Base-by-base conservation (phyloP, 768 basidiomycete species). In the Amyloporia xantha region DNA sequence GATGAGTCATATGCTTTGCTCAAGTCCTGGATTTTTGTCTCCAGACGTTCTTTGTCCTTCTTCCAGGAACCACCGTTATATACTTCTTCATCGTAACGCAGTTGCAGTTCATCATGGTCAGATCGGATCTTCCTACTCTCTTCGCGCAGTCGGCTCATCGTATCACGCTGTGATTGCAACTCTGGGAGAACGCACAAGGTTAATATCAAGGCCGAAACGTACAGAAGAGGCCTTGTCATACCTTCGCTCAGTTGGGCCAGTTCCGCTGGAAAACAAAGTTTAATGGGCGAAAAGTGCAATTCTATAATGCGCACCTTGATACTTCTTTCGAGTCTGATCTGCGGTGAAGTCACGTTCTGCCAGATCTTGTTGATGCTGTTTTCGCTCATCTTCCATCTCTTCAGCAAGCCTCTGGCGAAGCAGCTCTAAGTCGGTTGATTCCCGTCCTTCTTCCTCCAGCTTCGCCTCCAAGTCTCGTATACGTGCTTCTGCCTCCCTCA, bases 21-120 rank as follows among this genome's bases (percentile, higher is more conserved):
- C 50, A 90, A 60, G 62, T 91, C 86, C 4, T 62, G 63, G 46
- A 92, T 88, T 75, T 88, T 91, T 45, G 79, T 84, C 52, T 92
- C 88, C 68, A 91, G 70, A 10, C 87, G 83, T 50, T 91, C 89
- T 64, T 82, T 89, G 69, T 93, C 90, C 60, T 87, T 86, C 69
- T 84, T 85, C 91, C 89, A 91, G 3, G 84, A 79, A 12, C 81
- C 77, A 41, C 84, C 82, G 49, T 77, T 84, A 64, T 84, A 86
- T 6, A 85, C 74, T 58, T 90, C 88, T 52, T 88, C 84, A 51
- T 90, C 85, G 54, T 80, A 82, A 33, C 79, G 77, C 27, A 86
- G 66, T 56, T 87, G 85, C 3, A 91, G 73, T 30, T 85, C 79
- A 48, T 89, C 86, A 44, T 82, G 79, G 51, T 91, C 82, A 0